Percentiles rank a stretch among this genome's conserved stretches.
Conservation (phyloP, 2,329 filamentous ascomycete genomes). For the Arthrobotrys entomopaga region DNA sequence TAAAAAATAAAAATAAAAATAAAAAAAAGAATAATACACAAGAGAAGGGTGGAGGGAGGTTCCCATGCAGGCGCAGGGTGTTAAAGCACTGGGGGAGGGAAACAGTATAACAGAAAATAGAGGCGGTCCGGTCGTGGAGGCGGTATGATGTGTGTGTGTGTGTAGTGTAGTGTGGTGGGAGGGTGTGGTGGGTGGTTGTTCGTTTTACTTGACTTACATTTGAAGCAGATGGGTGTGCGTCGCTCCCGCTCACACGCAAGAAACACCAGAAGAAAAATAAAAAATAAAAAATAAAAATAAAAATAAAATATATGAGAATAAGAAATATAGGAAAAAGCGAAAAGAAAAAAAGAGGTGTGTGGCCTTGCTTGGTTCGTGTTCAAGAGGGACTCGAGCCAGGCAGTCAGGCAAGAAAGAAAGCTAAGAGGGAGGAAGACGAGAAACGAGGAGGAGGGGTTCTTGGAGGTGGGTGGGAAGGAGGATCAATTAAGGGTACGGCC, state of each 20-base stretch:
- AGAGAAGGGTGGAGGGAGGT: conserved; percentile 25
- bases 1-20: neutral
- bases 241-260: conserved; percentile 35
- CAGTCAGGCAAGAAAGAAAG: conserved; percentile 6
- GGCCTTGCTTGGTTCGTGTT: conserved; percentile 39
- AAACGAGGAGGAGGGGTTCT: conserved; percentile 33
- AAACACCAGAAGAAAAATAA: conserved; percentile 57
- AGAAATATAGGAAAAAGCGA: conserved; percentile 4
- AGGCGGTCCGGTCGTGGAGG: conserved; percentile 29
- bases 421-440: conserved; percentile 4
- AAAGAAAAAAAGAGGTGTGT: conserved; percentile 14
- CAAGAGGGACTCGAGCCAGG: conserved; percentile 26
- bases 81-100: conserved; percentile 48
- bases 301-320: conserved; percentile 56
- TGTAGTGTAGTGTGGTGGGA: neutral
- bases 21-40: conserved; percentile 5
- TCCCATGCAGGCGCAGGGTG: conserved; percentile 49
- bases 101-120: conserved; percentile 32
- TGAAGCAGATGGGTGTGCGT: conserved; percentile 34
- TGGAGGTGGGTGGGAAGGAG: conserved; percentile 31
- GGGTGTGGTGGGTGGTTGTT: conserved; percentile 27
- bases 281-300: conserved; percentile 60
- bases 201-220: conserved; percentile 51
- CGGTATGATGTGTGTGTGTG: conserved; percentile 18
- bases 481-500: conserved; percentile 55